A percentile compares a stretch with the other conserved stretches of the same genome.
Evolutionary conservation across 2,329 filamentous ascomycete species (phyloP).

Genomic region (Lecanosticta acicola): DNA sequence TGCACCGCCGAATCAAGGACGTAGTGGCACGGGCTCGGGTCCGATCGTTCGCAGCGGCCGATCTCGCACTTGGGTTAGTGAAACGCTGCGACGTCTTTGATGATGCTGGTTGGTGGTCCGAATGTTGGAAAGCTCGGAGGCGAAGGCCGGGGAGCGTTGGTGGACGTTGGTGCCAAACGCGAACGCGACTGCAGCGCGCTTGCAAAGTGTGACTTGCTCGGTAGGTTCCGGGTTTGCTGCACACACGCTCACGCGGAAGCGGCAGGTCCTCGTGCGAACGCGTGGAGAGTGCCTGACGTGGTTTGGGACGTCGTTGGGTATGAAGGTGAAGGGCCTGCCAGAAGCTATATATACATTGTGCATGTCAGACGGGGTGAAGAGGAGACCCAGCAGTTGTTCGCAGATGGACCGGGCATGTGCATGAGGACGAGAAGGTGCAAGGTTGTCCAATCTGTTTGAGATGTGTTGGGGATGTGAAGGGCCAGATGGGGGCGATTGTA

Average conservation of each 20-base stretch:
- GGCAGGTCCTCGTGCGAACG: neutral
- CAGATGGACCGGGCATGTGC: neutral
- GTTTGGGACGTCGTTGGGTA: neutral
- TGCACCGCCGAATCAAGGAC: neutral
- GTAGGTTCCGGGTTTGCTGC: too few relatives aligned
- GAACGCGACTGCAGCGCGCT: conserved; percentile 6
- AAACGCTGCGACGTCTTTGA: neutral
- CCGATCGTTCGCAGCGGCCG: neutral
- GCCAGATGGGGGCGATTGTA: neutral
- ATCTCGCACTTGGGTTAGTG: neutral
- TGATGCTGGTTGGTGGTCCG: neutral
- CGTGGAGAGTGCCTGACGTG: neutral
- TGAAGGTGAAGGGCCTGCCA: neutral
- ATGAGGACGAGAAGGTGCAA: neutral
- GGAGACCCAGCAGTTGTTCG: neutral
- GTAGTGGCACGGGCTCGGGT: neutral
- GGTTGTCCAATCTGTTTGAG: neutral
- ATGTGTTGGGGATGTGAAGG: conserved; percentile 6
- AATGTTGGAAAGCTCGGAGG: neutral
- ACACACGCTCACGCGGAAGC: neutral
- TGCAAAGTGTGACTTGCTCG: neutral
- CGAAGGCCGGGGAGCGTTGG: neutral
- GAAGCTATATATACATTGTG: neutral
- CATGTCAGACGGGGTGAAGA: neutral
- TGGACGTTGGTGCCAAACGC: conserved; percentile 3